phyloP scores from a whole-genome alignment of 306 rosid genomes.

The Corylus heterophylla region DNA sequence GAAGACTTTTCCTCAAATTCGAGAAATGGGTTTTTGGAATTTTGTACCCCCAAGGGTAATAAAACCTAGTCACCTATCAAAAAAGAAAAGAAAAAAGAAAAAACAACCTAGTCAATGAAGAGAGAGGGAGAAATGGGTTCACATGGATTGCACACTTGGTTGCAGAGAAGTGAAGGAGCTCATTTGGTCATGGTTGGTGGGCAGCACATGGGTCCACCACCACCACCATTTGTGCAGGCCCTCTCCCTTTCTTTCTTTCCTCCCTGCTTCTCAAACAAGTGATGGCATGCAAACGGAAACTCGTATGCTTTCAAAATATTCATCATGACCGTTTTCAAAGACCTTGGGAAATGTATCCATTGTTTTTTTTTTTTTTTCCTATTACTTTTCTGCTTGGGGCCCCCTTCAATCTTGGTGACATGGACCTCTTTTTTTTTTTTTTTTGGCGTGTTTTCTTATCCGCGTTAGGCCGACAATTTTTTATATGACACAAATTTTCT shows the following conservation, averaged over 20 bases:
- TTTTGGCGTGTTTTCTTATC: background rate
- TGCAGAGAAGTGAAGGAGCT: conserved; percentile 26
- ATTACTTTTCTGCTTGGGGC: conserved; percentile 18
- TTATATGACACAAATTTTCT: too few relatives aligned
- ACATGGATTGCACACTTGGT: conserved; percentile 46
- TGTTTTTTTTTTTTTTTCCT: background rate
- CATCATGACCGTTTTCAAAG: conserved; percentile 10
- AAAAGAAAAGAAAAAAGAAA: background rate
- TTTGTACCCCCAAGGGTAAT: background rate
- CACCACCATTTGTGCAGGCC: conserved; percentile 16
- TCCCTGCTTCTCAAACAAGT: background rate
- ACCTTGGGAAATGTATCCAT: conserved; percentile 11
- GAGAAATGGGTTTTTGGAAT: conserved; percentile 34
- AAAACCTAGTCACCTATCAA: background rate
- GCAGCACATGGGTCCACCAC: conserved; percentile 46
- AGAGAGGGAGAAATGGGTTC: conserved; percentile 27
- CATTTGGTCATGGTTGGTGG: conserved; percentile 42
- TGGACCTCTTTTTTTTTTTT: background rate
- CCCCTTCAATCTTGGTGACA: conserved; percentile 1
- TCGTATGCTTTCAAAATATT: background rate
- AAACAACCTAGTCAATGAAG: conserved; percentile 27
- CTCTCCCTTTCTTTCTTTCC: conserved; percentile 1
- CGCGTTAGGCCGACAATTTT: too few relatives aligned
- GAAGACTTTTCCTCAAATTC: conserved; percentile 37
- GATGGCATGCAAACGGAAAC: conserved; percentile 1